Base-by-base conservation (phyloP, 1,284 basidiomycete genomes). In the Moesziomyces antarcticus region DNA sequence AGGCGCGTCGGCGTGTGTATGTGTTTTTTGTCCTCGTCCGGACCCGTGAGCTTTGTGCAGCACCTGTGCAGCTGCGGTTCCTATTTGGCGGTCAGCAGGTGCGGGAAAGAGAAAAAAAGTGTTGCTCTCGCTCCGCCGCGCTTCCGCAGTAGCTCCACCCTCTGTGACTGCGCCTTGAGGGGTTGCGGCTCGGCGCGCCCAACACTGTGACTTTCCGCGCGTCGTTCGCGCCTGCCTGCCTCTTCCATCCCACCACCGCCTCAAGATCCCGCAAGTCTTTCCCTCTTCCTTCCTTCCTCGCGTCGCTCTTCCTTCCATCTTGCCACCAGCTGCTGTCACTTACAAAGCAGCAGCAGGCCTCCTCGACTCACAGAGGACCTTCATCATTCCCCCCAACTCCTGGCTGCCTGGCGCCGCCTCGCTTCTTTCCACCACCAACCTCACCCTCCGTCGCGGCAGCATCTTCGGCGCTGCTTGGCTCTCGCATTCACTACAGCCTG, bases 351-450 rank as follows among this genome's bases (percentile, higher is more conserved):
- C 58, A 25, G 55, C 48, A 43, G 21, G 27, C 54, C 27, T 41
- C 55, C 58, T 46, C 30, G 27, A 40, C 30, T 40, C 41, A 49
- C 44, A 49, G 43, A 30, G 21, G 44, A 40, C 8, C 48, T 58
- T 42, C 66, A 63, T 45, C 51, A 69, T 69, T 63, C 60, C 56
- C 55, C 52, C 42, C 21, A 51, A 58, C 48, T 56, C 33, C 45
- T 69, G 66, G 66, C 66, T 69, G 66, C 66, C 66, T 41, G 66
- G 66, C 55, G 66, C 66, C 44, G 66, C 66, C 66, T 52, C 49
- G 46, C 51, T 58, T 20, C 51, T 69, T 30, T 40, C 37, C 37
- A 40, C 14, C 37, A 18, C 37, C 37, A 16, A 40, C 1, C 16
- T 18, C 37, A 8, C 16, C 16, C 37, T 40, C 16, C 37, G 37